phyloP scores from a whole-genome alignment of 1,139 yeast species.

The Kodamaea derodonti region DNA sequence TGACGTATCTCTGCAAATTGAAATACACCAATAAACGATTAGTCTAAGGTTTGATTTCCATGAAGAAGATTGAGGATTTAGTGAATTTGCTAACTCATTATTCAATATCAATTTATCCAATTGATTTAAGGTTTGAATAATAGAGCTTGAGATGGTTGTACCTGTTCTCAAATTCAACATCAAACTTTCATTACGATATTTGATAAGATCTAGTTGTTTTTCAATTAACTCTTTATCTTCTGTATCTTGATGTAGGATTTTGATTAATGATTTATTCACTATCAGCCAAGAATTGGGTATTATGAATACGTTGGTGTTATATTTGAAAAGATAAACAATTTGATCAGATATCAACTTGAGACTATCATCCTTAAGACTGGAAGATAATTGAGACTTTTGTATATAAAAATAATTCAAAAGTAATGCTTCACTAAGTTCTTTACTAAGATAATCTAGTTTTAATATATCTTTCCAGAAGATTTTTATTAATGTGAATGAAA shows the following conservation, averaged over 20 bases:
- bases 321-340: constrained; percentile 49
- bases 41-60: constrained; percentile 42
- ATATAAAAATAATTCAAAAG: constrained; percentile 41
- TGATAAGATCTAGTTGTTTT: constrained; percentile 56
- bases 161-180: constrained; percentile 40
- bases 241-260: constrained; percentile 18
- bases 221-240: constrained; percentile 20
- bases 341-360: constrained; percentile 26
- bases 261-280: constrained; percentile 42
- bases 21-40: constrained; percentile 48
- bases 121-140: constrained; percentile 11
- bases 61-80: constrained; percentile 23
- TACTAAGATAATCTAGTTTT: constrained; percentile 50
- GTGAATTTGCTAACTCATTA: constrained; percentile 26
- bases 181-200: constrained; percentile 68
- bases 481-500: constrained; percentile 53
- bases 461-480: constrained; percentile 71
- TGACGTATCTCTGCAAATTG: constrained; percentile 34
- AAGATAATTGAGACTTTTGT: constrained; percentile 10
- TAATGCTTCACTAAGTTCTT: constrained; percentile 56
- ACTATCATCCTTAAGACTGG: constrained; percentile 19
- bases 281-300: constrained; percentile 71
- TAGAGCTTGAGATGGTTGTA: background rate
- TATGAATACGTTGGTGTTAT: constrained; percentile 68
- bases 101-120: constrained; percentile 32